Conservation (phyloP, 306 rosid species). For the Coriaria nepalensis region DNA sequence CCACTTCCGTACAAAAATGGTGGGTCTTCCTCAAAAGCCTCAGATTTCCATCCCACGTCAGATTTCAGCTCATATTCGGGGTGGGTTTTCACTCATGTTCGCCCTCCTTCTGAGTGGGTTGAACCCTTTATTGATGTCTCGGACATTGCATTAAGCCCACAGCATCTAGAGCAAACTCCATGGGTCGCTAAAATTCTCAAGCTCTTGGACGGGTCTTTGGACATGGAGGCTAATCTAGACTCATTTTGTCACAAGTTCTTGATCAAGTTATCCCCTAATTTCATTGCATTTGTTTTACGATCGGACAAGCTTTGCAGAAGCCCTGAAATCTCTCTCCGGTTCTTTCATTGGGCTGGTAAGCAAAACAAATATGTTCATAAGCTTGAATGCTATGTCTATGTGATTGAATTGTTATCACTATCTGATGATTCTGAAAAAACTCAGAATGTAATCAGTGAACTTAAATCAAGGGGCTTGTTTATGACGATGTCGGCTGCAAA, state of each 20-base stretch:
- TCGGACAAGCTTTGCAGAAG: slow-evolving; percentile 24
- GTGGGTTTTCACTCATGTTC: slow-evolving; percentile 25
- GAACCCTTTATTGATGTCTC: slow-evolving; percentile 67
- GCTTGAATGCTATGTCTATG: slow-evolving; percentile 54
- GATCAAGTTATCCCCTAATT: slow-evolving; percentile 56
- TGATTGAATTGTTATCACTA: slow-evolving; percentile 32
- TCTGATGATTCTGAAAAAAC: slow-evolving; percentile 20
- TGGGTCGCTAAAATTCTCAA: slow-evolving; percentile 59
- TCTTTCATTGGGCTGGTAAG: slow-evolving; percentile 56
- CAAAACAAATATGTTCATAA: slow-evolving; percentile 42
- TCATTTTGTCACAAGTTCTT: slow-evolving; percentile 42
- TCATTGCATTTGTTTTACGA: slow-evolving; percentile 42
- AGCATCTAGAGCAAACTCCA: slow-evolving; percentile 39
- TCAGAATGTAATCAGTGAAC: slow-evolving; percentile 16
- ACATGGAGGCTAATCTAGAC: slow-evolving; percentile 60
- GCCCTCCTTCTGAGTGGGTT: slow-evolving; percentile 69
- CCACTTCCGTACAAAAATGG: slow-evolving; percentile 12
- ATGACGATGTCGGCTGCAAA: slow-evolving; percentile 40
- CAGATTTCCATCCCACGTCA: slow-evolving; percentile 8
- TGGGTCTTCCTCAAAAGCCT: slow-evolving; percentile 12
- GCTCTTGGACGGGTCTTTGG: slow-evolving; percentile 39
- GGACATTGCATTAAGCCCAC: slow-evolving; percentile 40
- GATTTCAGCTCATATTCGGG: slow-evolving; percentile 16
- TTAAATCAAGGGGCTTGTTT: slow-evolving; percentile 26
- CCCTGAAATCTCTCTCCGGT: slow-evolving; percentile 34